Conservation (phyloP, 331 rosid genomes). For the Cydonia oblonga region DNA sequence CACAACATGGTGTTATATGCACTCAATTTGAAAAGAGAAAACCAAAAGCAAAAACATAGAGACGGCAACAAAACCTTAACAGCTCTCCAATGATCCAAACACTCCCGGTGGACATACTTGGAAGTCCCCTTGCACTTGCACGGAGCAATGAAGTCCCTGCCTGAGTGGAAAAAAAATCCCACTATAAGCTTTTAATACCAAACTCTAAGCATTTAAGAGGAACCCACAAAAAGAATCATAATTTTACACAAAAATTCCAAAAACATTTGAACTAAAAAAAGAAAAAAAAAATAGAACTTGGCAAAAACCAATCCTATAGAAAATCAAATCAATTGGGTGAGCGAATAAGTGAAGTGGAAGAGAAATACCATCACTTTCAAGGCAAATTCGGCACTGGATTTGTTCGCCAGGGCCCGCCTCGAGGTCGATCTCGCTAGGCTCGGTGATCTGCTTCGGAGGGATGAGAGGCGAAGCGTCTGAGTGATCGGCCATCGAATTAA, state of each 20-base stretch:
- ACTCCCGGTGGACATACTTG: constrained; percentile 91
- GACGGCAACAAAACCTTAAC: constrained; percentile 44
- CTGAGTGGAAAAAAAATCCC: constrained; percentile 28
- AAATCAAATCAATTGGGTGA: neutral
- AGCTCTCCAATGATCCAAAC: constrained; percentile 99
- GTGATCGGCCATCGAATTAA: constrained; percentile 58
- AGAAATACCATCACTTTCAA: constrained; percentile 80
- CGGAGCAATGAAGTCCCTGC: constrained; percentile 97
- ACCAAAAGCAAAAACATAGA: neutral
- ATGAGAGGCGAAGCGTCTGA: constrained; percentile 67
- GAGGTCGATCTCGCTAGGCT: constrained; percentile 78
- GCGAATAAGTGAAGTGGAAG: neutral
- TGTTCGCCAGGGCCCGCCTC: constrained; percentile 97
- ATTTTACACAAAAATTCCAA: neutral
- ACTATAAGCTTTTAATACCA: neutral
- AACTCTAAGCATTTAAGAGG: neutral
- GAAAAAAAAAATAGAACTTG: neutral
- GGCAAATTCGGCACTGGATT: constrained; percentile 98
- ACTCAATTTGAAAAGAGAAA: neutral
- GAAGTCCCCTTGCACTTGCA: constrained; percentile 97
- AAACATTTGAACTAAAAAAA: neutral
- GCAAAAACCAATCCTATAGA: neutral
- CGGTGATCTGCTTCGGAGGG: constrained; percentile 45
- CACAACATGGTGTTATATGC: neutral
- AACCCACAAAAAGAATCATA: neutral